Conservation (phyloP, 108 stramenopile species). For the Skeletonema grethae region DNA sequence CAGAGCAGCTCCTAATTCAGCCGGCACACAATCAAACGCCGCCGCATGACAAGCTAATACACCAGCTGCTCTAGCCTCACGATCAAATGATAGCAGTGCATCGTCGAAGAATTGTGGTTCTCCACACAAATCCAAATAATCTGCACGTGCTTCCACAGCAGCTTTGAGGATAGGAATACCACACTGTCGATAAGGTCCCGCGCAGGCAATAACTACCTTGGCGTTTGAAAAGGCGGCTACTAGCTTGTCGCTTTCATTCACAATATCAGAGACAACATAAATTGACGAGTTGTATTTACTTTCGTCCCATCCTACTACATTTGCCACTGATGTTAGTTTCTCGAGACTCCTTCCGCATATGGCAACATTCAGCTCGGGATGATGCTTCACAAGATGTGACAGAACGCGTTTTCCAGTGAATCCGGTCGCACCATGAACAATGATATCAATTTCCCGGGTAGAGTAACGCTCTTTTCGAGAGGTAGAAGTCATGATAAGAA, state of each 20-base stretch:
- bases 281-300: not conserved
- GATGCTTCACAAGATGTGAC: not conserved
- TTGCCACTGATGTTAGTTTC: conserved; percentile 13
- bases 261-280: conserved; percentile 11
- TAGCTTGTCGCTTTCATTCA: not conserved
- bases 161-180: conserved; percentile 32
- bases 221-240: conserved; percentile 18
- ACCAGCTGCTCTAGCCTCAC: conserved; percentile 18
- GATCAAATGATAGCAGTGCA: conserved; percentile 32
- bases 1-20: conserved; percentile 40
- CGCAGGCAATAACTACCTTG: conserved; percentile 40
- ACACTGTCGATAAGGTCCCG: conserved; percentile 44
- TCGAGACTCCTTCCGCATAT: conserved; percentile 14
- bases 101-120: conserved; percentile 54
- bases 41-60: conserved; percentile 29
- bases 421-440: conserved; percentile 30
- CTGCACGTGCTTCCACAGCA: conserved; percentile 31
- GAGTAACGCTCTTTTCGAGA: conserved; percentile 5
- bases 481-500: not conserved
- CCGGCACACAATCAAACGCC: conserved; percentile 55
- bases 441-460: conserved; percentile 18
- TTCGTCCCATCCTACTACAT: conserved; percentile 22
- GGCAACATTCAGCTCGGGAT: conserved; percentile 18
- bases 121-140: conserved; percentile 49
- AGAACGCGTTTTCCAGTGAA: conserved; percentile 25